phyloP scores from a whole-genome alignment of 306 rosid genomes.

The Malus sylvestris region DNA sequence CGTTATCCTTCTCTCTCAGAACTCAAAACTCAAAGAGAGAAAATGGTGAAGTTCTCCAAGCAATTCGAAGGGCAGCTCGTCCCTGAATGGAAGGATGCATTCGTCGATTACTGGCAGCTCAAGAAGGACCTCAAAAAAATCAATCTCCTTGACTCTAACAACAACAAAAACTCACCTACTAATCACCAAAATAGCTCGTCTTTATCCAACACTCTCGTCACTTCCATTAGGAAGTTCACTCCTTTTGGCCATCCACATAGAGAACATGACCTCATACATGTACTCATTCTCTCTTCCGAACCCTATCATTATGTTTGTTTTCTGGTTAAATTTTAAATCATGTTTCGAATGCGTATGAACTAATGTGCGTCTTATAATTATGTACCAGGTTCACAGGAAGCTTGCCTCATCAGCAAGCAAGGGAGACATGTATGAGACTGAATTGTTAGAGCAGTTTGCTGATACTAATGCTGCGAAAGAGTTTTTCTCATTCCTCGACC shows the following conservation, averaged over 20 bases:
- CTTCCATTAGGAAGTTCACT: slow-evolving; percentile 50
- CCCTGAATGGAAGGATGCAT: slow-evolving; percentile 99
- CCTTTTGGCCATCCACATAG: slow-evolving; percentile 52
- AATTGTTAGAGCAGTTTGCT: slow-evolving; percentile 71
- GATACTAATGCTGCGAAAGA: slow-evolving; percentile 74
- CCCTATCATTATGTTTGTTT: background rate
- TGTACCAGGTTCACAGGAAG: slow-evolving; percentile 71
- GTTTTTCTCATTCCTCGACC: slow-evolving; percentile 78
- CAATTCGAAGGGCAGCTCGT: slow-evolving; percentile 87
- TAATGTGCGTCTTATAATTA: background rate
- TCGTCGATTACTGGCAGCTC: slow-evolving; percentile 84
- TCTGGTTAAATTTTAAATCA: background rate
- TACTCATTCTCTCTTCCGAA: slow-evolving; percentile 15
- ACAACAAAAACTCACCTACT: slow-evolving; percentile 15
- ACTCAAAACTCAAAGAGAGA: slow-evolving; percentile 3
- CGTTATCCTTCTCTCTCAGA: slow-evolving; percentile 3
- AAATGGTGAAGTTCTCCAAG: slow-evolving; percentile 92
- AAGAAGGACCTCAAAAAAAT: slow-evolving; percentile 75
- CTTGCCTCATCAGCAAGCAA: slow-evolving; percentile 68
- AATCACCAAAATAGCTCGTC: slow-evolving; percentile 18
- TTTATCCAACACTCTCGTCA: slow-evolving; percentile 36
- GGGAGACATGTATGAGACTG: slow-evolving; percentile 89
- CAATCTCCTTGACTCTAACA: slow-evolving; percentile 34
- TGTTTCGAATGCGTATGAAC: background rate
- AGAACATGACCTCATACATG: slow-evolving; percentile 88